Evolutionary conservation across 108 stramenopile species (phyloP).

Genomic region (Cyclotella sp.): DNA sequence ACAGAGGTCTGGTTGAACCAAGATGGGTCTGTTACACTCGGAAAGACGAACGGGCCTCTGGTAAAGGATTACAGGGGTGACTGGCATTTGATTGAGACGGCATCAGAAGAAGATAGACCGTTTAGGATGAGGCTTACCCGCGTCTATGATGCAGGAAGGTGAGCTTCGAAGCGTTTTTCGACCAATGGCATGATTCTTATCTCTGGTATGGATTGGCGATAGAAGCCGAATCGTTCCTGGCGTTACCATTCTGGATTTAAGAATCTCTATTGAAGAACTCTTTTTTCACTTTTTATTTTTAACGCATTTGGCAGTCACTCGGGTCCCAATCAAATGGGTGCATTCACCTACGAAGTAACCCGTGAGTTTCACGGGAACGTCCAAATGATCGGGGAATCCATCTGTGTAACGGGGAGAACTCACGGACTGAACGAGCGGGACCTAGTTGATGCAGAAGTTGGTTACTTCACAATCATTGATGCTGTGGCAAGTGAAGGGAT

Average conservation of each 20-base stretch:
- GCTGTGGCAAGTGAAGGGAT: slow-evolving; percentile 56
- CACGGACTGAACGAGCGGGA: slow-evolving; percentile 42
- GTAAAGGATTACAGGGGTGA: slow-evolving; percentile 29
- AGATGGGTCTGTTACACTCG: slow-evolving; percentile 44
- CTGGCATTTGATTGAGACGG: slow-evolving; percentile 47
- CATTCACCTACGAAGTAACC: slow-evolving; percentile 62
- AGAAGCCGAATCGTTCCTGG: not conserved
- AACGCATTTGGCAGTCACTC: not conserved
- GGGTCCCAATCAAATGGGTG: slow-evolving; percentile 56
- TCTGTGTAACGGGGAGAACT: slow-evolving; percentile 59
- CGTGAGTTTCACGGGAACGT: slow-evolving; percentile 63
- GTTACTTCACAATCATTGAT: slow-evolving; percentile 85
- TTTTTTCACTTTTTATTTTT: not conserved
- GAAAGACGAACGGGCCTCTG: slow-evolving; percentile 42
- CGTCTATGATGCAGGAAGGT: slow-evolving; percentile 41
- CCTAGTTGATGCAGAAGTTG: slow-evolving; percentile 53
- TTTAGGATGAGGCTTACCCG: slow-evolving; percentile 55
- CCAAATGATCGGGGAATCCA: slow-evolving; percentile 61
- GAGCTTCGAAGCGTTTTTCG: not conserved
- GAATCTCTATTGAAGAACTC: not conserved
- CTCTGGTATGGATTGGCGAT: not conserved
- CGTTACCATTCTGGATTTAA: not conserved
- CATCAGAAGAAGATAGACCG: slow-evolving; percentile 35
- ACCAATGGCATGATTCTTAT: not conserved
- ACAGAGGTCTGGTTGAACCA: slow-evolving; percentile 48